A percentile compares a stretch with the other conserved stretches of the same genome.
phyloP scores from a whole-genome alignment of 2,329 filamentous ascomycete genomes.

The Penicillium sumatraense region DNA sequence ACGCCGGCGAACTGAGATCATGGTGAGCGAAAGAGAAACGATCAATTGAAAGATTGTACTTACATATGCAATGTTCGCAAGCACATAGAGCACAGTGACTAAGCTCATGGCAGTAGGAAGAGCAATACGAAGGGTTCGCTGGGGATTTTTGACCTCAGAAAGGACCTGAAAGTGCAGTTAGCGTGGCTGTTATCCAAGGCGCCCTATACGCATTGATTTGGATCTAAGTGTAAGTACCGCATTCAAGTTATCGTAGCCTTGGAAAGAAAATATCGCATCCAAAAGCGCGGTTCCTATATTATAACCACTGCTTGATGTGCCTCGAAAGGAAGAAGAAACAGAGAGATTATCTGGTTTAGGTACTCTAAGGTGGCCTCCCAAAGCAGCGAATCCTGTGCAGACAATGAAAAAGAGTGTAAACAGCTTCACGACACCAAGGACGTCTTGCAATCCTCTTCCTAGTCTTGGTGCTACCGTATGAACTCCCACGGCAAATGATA shows the following conservation, averaged over 20 bases:
- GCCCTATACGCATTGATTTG: not conserved
- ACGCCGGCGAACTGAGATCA: slow-evolving; percentile 52
- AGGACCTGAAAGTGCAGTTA: slow-evolving; percentile 42
- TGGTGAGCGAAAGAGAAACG: not conserved
- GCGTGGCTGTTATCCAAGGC: too few relatives aligned
- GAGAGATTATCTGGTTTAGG: slow-evolving; percentile 49
- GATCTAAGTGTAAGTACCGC: slow-evolving; percentile 5
- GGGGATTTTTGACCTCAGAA: slow-evolving; percentile 58
- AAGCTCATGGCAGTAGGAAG: slow-evolving; percentile 56
- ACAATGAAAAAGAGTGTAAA: slow-evolving; percentile 50
- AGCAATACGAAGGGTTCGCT: slow-evolving; percentile 59
- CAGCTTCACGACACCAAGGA: slow-evolving; percentile 52
- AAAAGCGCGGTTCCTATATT: slow-evolving; percentile 37
- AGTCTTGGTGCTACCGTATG: slow-evolving; percentile 46
- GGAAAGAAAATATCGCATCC: slow-evolving; percentile 46
- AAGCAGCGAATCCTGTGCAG: slow-evolving; percentile 46
- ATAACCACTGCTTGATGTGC: slow-evolving; percentile 25
- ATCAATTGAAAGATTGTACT: not conserved
- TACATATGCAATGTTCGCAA: slow-evolving; percentile 59
- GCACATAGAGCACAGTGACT: slow-evolving; percentile 56
- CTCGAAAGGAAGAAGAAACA: slow-evolving; percentile 25
- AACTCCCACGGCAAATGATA: slow-evolving; percentile 43
- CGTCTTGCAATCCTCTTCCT: slow-evolving; percentile 50
- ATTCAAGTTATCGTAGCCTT: slow-evolving; percentile 43
- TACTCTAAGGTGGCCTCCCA: slow-evolving; percentile 40